phyloP scores from a whole-genome alignment of 495 filamentous ascomycete genomes.

The Chaetomidium leptoderma region DNA sequence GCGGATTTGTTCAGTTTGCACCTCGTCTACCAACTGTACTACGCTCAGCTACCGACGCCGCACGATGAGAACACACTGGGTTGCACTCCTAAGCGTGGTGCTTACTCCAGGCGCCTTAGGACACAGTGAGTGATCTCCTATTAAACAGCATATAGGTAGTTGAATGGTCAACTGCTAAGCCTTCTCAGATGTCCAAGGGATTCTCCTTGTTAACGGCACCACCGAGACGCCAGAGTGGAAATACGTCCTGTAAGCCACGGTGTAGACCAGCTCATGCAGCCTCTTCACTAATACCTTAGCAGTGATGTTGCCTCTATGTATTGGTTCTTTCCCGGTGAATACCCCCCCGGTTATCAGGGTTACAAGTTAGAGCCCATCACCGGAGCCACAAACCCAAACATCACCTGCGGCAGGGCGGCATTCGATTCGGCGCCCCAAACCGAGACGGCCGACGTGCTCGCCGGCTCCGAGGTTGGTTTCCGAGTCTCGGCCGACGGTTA shows the following conservation, averaged over 20 bases:
- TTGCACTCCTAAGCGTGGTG: not conserved
- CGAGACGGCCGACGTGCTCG: slow-evolving; percentile 20
- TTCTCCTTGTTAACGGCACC: slow-evolving; percentile 42
- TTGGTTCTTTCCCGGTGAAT: not conserved
- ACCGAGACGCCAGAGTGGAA: slow-evolving; percentile 28
- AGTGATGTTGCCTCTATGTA: not conserved
- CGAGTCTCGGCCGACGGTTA: slow-evolving; percentile 15
- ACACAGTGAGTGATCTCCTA: not conserved
- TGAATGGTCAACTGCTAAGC: not conserved
- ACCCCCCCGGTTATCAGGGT: slow-evolving; percentile 8
- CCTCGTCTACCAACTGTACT: not conserved
- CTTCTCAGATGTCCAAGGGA: slow-evolving; percentile 13
- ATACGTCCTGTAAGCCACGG: slow-evolving; percentile 21
- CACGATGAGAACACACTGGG: not conserved
- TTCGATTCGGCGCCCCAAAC: slow-evolving; percentile 13
- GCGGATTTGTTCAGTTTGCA: no score
- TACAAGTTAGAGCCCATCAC: slow-evolving; percentile 11
- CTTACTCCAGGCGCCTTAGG: not conserved
- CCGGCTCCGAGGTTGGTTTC: slow-evolving; percentile 22
- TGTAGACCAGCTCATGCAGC: not conserved
- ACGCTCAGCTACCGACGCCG: not conserved
- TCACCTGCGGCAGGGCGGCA: slow-evolving; percentile 21
- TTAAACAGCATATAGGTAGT: not conserved
- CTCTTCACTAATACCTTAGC: not conserved
- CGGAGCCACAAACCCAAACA: not conserved